These are phyloP conservation scores for Ceratocystiopsis sp. DNA, from an alignment of 2,329 filamentous ascomycete species.

Conservation along the genomic window DNA sequence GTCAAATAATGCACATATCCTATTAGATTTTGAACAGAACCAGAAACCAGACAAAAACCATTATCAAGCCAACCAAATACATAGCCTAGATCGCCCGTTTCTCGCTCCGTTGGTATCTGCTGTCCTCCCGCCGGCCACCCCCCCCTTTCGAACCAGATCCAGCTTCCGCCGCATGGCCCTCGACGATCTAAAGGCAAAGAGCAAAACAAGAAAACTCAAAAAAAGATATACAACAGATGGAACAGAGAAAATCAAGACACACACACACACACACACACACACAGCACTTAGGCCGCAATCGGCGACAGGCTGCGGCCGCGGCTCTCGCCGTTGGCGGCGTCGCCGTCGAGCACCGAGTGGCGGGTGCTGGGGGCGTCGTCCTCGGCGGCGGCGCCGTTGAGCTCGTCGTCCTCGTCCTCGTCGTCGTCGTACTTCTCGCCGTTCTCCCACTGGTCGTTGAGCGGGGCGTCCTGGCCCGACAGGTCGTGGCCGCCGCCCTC, in stretches of 20 bases:
- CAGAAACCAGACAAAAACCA: neutral
- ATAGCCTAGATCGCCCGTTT: neutral
- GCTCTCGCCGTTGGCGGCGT: slow-evolving; percentile 36
- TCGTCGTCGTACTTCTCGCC: slow-evolving; percentile 46
- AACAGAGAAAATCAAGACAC: neutral
- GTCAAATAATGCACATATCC: neutral
- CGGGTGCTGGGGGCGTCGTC: slow-evolving; percentile 12
- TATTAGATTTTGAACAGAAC: neutral
- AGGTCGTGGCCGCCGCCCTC: slow-evolving; percentile 75
- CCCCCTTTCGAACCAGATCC: no score
- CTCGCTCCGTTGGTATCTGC: neutral
- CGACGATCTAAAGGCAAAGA: neutral
- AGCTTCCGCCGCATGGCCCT: no score
- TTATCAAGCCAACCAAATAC: neutral
- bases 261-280: neutral
- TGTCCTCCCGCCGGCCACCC: no score
- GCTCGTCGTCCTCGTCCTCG: slow-evolving; percentile 32
- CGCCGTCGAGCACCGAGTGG: slow-evolving; percentile 33
- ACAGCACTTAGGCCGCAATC: slow-evolving; percentile 23
- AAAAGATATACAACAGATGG: neutral
- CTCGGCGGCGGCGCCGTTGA: slow-evolving; percentile 14
- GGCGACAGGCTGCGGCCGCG: slow-evolving; percentile 38
- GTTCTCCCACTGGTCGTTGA: slow-evolving; percentile 69
- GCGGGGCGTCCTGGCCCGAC: slow-evolving; percentile 61
- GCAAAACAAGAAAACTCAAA: neutral